These are phyloP conservation scores for Grosmannia huntii DNA, from an alignment of 2,329 filamentous ascomycete species.

Conservation along the genomic window DNA sequence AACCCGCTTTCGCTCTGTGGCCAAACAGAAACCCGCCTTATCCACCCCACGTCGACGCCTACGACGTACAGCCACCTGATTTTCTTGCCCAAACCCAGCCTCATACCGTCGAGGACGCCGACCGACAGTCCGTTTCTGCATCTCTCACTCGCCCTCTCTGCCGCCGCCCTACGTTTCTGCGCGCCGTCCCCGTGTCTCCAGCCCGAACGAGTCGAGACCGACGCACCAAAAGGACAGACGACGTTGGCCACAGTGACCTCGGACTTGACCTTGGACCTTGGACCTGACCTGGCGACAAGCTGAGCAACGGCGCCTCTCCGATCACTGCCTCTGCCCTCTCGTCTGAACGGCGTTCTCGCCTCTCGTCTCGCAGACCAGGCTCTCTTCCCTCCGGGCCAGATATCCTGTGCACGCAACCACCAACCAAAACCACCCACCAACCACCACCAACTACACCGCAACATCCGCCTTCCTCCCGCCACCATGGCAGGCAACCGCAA, in stretches of 20 bases:
- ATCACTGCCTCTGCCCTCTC: not conserved
- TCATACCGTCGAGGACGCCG: not conserved
- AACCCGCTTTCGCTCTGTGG: not conserved
- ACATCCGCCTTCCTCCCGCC: not conserved
- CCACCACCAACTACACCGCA: not conserved
- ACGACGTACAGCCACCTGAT: not conserved
- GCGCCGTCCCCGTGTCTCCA: not conserved
- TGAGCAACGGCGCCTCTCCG: not conserved
- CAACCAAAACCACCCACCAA: no score
- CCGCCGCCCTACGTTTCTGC: not conserved
- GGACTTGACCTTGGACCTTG: not conserved
- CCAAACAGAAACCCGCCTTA: not conserved
- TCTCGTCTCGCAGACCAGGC: no score
- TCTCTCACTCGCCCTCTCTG: not conserved
- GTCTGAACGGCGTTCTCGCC: no score
- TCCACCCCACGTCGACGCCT: not conserved
- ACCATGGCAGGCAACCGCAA: slow-evolving; percentile 93
- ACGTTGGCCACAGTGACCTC: not conserved
- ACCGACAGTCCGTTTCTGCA: not conserved
- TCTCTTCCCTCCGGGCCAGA: no score
- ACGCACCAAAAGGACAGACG: no score
- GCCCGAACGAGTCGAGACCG: no score
- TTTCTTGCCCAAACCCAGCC: not conserved
- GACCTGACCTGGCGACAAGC: not conserved
- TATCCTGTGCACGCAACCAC: no score